Conservation (phyloP, 805 yeast genomes). For the Yarrowia keelungensis region DNA sequence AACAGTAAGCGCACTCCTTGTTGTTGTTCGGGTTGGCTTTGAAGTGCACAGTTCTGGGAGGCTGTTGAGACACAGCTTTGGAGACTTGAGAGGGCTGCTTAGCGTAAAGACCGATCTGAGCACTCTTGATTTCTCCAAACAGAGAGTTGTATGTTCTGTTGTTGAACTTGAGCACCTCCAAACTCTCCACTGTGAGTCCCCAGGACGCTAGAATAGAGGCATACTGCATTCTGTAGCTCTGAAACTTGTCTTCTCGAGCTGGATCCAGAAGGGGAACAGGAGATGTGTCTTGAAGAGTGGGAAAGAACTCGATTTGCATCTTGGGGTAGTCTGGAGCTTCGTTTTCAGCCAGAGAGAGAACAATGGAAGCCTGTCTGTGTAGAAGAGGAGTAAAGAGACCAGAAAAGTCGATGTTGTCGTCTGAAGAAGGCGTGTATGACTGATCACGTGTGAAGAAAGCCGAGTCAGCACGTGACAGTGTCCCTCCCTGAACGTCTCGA, state of each 20-base stretch:
- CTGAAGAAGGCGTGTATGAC: constrained; percentile 10
- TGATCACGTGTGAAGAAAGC: constrained; percentile 12
- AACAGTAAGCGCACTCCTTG: constrained; percentile 68
- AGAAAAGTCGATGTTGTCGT: constrained; percentile 22
- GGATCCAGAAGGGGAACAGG: constrained; percentile 54
- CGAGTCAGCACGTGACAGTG: neutral
- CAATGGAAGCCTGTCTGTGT: constrained; percentile 9
- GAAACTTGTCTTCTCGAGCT: constrained; percentile 52
- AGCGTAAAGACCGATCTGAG: constrained; percentile 40
- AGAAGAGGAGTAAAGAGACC: constrained; percentile 22
- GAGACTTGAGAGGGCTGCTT: constrained; percentile 1
- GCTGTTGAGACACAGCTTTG: constrained; percentile 28
- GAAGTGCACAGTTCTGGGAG: constrained; percentile 12
- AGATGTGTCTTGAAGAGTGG: constrained; percentile 10
- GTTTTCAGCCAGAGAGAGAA: constrained; percentile 2
- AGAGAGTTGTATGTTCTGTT: constrained; percentile 46
- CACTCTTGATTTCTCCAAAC: constrained; percentile 45
- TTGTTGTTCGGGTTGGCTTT: constrained; percentile 42
- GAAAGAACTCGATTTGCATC: constrained; percentile 27
- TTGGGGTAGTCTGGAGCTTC: constrained; percentile 23
- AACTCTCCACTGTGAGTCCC: constrained; percentile 83
- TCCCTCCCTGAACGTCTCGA: constrained; percentile 6
- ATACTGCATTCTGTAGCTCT: constrained; percentile 66
- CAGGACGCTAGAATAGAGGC: constrained; percentile 79
- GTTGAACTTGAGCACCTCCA: constrained; percentile 78